Percentiles rank a stretch among this genome's conserved stretches.
Evolutionary conservation across 495 filamentous ascomycete genomes (phyloP).

Genomic region (Penicillium cinerascens): DNA sequence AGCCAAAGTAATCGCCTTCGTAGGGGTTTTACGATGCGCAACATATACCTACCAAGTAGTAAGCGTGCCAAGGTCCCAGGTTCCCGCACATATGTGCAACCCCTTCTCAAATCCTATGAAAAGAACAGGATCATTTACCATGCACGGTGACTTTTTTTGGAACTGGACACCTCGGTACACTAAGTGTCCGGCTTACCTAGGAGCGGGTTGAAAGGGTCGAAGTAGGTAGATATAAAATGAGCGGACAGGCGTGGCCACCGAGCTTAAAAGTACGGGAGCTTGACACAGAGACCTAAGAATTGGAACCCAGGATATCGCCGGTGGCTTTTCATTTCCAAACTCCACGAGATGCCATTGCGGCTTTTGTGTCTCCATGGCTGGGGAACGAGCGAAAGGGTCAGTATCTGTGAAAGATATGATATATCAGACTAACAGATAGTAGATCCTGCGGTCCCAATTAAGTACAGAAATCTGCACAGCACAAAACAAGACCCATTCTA

Average conservation of each 20-base stretch:
- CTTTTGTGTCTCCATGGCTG: constrained; percentile 33
- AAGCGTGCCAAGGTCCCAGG: neutral
- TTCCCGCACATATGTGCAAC: neutral
- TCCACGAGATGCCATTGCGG: constrained; percentile 22
- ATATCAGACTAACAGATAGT: neutral
- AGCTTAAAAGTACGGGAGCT: neutral
- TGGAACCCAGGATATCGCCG: neutral
- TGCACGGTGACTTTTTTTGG: neutral
- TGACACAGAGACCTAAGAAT: neutral
- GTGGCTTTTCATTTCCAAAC: neutral
- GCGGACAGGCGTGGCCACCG: neutral
- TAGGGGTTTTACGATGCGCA: neutral
- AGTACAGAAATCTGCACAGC: constrained; percentile 11
- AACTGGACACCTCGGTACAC: too few relatives aligned
- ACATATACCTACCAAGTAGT: too few relatives aligned
- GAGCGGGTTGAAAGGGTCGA: neutral
- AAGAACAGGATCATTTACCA: neutral
- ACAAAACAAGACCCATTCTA: neutral
- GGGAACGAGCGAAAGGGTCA: constrained; percentile 30
- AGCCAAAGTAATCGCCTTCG: too few relatives aligned
- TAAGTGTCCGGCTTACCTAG: neutral
- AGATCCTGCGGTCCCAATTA: constrained; percentile 31
- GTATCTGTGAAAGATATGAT: neutral
- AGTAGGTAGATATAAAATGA: neutral
- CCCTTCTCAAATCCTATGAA: neutral